Evolutionary conservation across 441 rosid genomes (phyloP).

Genomic region (Bruguiera hainesii): DNA sequence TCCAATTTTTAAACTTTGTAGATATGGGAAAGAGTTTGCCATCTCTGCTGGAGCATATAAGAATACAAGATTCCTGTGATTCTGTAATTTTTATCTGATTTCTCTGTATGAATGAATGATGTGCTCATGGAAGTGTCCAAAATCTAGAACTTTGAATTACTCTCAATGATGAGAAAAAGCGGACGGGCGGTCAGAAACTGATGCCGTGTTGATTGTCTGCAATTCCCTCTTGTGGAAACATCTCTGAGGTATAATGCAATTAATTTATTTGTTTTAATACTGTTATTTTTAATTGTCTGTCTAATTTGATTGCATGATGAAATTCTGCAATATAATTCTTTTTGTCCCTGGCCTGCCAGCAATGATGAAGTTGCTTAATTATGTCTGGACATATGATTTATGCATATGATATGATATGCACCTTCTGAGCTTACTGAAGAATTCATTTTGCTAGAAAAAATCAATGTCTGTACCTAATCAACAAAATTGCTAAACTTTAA

Average conservation of each 20-base stretch:
- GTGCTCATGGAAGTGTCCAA: too few species aligned
- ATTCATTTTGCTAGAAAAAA: too few species aligned
- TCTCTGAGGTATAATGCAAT: conserved; percentile 45
- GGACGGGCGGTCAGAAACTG: conserved; percentile 95
- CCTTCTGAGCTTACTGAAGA: conserved; percentile 36
- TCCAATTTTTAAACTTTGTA: background rate
- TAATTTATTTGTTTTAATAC: background rate
- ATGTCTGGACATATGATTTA: conserved; percentile 66
- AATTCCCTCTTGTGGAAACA: conserved; percentile 37
- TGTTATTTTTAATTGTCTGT: background rate
- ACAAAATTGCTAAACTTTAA: too few species aligned
- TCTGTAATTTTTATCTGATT: background rate
- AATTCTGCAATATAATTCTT: too few species aligned
- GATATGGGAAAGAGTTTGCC: too few species aligned
- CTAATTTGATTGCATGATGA: too few species aligned
- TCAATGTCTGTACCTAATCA: too few species aligned
- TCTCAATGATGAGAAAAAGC: conserved; percentile 68
- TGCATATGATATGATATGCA: conserved; percentile 40
- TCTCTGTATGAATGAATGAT: background rate
- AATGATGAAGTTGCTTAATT: conserved; percentile 46
- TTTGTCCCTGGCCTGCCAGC: conserved; percentile 17
- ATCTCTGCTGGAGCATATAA: too few species aligned
- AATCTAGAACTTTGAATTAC: too few species aligned
- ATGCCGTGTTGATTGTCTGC: conserved; percentile 92
- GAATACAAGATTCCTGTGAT: too few species aligned